These are phyloP conservation scores for Roridomyces roridus DNA, from an alignment of 768 basidiomycete species.

Conservation along the genomic window DNA sequence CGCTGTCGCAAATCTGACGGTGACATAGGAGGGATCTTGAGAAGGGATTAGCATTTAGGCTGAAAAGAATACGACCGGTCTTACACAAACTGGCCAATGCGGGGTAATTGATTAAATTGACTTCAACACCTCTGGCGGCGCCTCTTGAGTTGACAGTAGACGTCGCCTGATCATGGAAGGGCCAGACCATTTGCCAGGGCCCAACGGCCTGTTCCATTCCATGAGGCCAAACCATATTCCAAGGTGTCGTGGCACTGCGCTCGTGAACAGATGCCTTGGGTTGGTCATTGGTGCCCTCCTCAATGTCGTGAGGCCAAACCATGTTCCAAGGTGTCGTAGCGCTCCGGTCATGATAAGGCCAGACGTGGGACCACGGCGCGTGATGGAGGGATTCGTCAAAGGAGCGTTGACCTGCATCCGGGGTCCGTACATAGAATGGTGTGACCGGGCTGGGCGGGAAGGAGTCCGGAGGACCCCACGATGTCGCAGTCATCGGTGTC, in stretches of 20 bases:
- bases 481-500: constrained; percentile 51
- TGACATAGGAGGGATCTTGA: neutral
- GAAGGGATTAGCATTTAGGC: neutral
- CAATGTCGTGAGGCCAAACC: constrained; percentile 45
- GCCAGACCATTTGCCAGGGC: constrained; percentile 10
- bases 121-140: neutral
- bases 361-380: constrained; percentile 36
- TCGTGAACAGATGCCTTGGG: neutral
- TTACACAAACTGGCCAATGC: neutral
- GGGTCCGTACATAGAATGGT: constrained; percentile 43
- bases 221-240: too few relatives aligned
- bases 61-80: neutral
- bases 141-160: neutral
- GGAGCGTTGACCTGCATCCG: constrained; percentile 45
- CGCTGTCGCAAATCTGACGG: constrained; percentile 3
- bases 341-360: constrained; percentile 32
- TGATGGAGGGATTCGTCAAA: constrained; percentile 32
- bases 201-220: too few relatives aligned
- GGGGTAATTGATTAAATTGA: constrained; percentile 39
- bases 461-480: constrained; percentile 55
- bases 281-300: too few relatives aligned
- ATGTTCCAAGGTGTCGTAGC: constrained; percentile 27
- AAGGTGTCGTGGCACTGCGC: neutral
- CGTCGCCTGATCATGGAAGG: neutral
- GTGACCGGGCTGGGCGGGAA: constrained; percentile 46